Evolutionary conservation across 306 rosid species (phyloP), one percentile per base, ranked within the genome.

Genomic region (Rosa chinensis): DNA sequence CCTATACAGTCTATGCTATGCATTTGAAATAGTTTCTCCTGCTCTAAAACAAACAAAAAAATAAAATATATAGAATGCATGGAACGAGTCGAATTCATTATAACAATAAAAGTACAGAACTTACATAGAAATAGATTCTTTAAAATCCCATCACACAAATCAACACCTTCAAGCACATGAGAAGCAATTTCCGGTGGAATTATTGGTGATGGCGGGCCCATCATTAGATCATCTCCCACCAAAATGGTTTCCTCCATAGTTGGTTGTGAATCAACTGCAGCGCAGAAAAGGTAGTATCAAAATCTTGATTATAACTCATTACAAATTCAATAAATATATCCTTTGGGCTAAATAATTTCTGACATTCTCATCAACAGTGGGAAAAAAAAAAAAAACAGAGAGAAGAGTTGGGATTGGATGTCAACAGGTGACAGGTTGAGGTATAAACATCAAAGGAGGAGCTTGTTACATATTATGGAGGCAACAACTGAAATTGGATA

Each of bases 171-270:
- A 72, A 93, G 92, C 40, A 95, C 99, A 83, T 95, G 97, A 37
- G 98, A 90, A 23, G 99, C 97, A 73, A 96, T 96, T 85, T 93
- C 98, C 0, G 86, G 89, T 48, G 99, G 99, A 64, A 95, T 92
- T 71, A 90, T 58, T 66, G 98, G 99, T 70, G 99, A 91, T 14
- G 99, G 99, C 28, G 94, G 97, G 48, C 97, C 98, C 84, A 21
- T 87, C 96, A 95, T 95, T 72, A 95, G 84, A 87, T 95, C 98
- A 84, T 95, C 98, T 3, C 98, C 99, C 16, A 93, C 98, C 92
- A 93, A 82, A 80, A 93, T 92, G 21, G 97, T 95, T 79, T 95
- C 99, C 78, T 95, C 99, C 99, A 91, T 91, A 47, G 83, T 86
- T 80, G 97, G 94, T 82, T 93, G 93, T 17, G 98, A 84, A 90